phyloP scores from a whole-genome alignment of 2,329 filamentous ascomycete species.

The Rachicladosporium sp. region DNA sequence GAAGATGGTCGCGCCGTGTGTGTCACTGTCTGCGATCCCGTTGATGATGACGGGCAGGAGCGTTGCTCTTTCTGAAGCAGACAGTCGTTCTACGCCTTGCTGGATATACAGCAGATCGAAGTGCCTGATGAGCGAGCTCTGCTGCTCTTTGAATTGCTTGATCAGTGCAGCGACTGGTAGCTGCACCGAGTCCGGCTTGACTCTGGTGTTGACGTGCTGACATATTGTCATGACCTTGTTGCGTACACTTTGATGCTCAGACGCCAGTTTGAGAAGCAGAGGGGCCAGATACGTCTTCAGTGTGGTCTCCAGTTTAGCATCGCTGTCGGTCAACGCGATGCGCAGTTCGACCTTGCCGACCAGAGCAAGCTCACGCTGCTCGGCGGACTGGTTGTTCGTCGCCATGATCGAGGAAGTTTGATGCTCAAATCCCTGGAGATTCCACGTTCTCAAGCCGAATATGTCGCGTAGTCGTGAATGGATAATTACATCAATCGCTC shows the following conservation, averaged over 20 bases:
- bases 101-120: constrained; percentile 84
- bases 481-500: too few species aligned
- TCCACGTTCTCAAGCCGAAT: too few species aligned
- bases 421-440: too few species aligned
- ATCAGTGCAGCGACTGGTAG: constrained; percentile 75
- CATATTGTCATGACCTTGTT: constrained; percentile 64
- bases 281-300: constrained; percentile 70
- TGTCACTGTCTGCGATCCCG: constrained; percentile 49
- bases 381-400: constrained; percentile 26
- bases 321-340: constrained; percentile 71
- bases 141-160: constrained; percentile 74
- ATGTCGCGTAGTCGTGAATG: too few species aligned
- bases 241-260: constrained; percentile 66
- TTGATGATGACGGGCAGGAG: constrained; percentile 59
- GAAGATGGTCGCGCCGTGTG: constrained; percentile 57
- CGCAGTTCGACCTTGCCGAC: constrained; percentile 76
- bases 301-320: constrained; percentile 66
- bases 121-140: constrained; percentile 65
- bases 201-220: constrained; percentile 57
- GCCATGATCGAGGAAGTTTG: constrained; percentile 8
- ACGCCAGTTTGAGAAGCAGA: constrained; percentile 73
- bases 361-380: constrained; percentile 66
- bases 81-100: constrained; percentile 58
- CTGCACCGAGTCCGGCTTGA: constrained; percentile 52
- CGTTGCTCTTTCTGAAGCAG: constrained; percentile 51